Evolutionary conservation across 345 rosid species (phyloP).

Genomic region (Eucalyptus victrix): DNA sequence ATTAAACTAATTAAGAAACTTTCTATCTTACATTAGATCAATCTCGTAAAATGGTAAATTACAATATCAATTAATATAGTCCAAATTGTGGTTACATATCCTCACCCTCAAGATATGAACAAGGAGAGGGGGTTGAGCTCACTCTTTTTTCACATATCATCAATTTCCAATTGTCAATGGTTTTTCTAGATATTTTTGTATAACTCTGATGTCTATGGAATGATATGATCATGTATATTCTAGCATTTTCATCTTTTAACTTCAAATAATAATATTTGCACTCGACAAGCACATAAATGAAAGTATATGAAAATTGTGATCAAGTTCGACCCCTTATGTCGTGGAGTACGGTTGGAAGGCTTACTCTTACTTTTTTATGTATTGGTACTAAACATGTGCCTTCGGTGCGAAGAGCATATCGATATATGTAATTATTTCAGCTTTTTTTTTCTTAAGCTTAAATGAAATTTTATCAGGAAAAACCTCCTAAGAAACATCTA

Average conservation of each 20-base stretch:
- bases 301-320: neutral
- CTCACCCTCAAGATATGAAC: too few species aligned
- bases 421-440: neutral
- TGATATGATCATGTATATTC: too few species aligned
- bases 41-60: too few species aligned
- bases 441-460: neutral
- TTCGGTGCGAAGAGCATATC: neutral
- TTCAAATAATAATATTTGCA: neutral
- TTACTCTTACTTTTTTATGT: neutral
- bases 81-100: fast-evolving
- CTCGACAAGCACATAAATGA: neutral
- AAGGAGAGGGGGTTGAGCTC: too few species aligned
- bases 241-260: neutral
- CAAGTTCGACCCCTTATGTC: neutral
- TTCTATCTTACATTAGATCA: too few species aligned
- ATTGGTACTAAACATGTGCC: neutral
- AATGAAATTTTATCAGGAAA: neutral
- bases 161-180: too few species aligned
- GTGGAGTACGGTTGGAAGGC: neutral
- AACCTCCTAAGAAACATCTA: neutral
- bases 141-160: too few species aligned
- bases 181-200: too few species aligned
- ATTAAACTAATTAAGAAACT: too few species aligned
- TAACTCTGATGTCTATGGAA: too few species aligned
- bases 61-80: too few species aligned